Evolutionary conservation across 306 rosid species (phyloP).

Genomic region (Quercus suber): DNA sequence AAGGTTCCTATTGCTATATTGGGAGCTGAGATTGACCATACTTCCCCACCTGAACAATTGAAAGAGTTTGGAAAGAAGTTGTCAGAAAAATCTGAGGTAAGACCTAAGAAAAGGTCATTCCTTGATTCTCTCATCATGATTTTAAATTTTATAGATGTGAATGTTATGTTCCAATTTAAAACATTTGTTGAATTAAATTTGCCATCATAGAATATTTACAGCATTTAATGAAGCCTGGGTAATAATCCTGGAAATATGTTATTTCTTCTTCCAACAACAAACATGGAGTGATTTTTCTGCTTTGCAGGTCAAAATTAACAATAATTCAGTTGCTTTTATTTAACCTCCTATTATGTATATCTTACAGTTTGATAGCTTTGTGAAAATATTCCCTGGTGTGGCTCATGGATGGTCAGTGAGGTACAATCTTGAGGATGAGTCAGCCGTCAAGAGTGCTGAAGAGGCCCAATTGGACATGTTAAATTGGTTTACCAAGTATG

Average conservation of each 20-base stretch:
- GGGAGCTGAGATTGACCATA: slow-evolving; percentile 44
- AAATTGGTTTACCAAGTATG: slow-evolving; percentile 53
- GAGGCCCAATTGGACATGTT: slow-evolving; percentile 67
- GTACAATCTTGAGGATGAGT: slow-evolving; percentile 48
- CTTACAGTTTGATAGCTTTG: slow-evolving; percentile 47
- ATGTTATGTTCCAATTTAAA: too few relatives aligned
- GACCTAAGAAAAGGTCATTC: background rate
- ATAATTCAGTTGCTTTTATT: background rate
- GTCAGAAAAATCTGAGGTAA: slow-evolving; percentile 44
- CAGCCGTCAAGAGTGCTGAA: slow-evolving; percentile 47
- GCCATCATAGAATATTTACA: too few relatives aligned
- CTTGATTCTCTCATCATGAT: background rate
- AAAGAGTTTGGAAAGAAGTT: slow-evolving; percentile 36
- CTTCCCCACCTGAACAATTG: slow-evolving; percentile 36
- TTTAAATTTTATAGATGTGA: too few relatives aligned
- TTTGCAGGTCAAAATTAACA: background rate
- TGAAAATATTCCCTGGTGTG: slow-evolving; percentile 58
- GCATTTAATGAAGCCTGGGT: too few relatives aligned
- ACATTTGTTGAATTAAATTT: too few relatives aligned
- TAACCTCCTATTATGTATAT: background rate
- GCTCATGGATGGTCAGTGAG: slow-evolving; percentile 61
- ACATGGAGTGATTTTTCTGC: background rate
- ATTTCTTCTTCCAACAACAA: background rate
- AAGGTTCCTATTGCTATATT: slow-evolving; percentile 46
- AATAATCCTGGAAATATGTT: background rate